Base-by-base conservation (phyloP, 2,329 filamentous ascomycete genomes). In the Fusarium musae region DNA sequence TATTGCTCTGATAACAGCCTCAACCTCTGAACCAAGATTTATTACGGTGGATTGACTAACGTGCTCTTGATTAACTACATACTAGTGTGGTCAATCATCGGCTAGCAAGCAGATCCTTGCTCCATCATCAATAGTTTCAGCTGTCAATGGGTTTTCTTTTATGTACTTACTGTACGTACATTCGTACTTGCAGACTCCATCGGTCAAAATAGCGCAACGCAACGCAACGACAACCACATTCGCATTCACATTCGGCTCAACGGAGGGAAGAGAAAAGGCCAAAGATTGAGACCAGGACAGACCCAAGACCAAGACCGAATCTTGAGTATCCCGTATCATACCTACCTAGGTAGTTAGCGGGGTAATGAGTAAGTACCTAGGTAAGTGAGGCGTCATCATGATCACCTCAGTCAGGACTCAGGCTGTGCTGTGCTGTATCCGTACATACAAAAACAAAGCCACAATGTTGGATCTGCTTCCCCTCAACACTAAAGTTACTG, bases 371-470 rank as follows among this genome's bases (percentile, higher is more conserved):
- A 34, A 49, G 34, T 28, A 28, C 28, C 23, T 23, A 23, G 23
- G 23, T 15, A 17, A 58, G 30, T 64, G 28, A 54, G 43, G 65
- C 54, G 69, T 72, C 69, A 69, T 61, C 36, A 56, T 58, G 69
- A 69, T 59, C 23, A 44, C 23, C 42, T 19, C 39, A 46, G 49
- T 36, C 16, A n/a, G 21, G 39, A 36, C 15, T 57, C 36, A 37
- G 34, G 47, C 46, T 66, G 10, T 59, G 47, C 46, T 66, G 13
- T 59, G 32, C 42, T 32, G 30, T 28, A 28, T 28, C 28, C 28
- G n/a, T 17, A 43, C 17, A 30, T 17, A 43, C 17, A 37, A 58
- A 44, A 58, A 5, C 32, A 57, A 46, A 59, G 54, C 60, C 60
- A 63, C 54, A 61, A 28, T 30, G 32, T n/a, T 56, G 28, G 30